A percentile compares a stretch with the other conserved stretches of the same genome.
phyloP scores from a whole-genome alignment of 73 alveolate species.

The Effrenium voratum region DNA sequence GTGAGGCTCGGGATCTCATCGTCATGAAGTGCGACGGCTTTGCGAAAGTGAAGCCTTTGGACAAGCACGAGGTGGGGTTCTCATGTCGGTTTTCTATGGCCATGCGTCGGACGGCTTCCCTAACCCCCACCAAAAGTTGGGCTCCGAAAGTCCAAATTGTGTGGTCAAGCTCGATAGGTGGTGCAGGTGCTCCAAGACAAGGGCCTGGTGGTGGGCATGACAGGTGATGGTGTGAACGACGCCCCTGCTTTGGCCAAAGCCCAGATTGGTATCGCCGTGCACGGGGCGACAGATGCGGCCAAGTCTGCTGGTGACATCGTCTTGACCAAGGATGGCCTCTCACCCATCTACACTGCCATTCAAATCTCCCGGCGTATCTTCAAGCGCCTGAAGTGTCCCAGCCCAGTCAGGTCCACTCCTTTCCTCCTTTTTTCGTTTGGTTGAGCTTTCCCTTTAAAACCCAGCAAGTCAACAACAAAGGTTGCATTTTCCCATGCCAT shows the following conservation, averaged over 20 bases:
- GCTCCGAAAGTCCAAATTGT: too few relatives aligned
- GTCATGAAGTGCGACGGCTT: constrained; percentile 47
- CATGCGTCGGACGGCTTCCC: too few relatives aligned
- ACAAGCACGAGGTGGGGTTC: constrained; percentile 51
- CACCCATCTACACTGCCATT: constrained; percentile 85
- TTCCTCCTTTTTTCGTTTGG: too few relatives aligned
- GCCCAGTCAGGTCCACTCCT: too few relatives aligned
- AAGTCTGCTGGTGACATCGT: constrained; percentile 70
- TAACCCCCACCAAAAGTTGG: too few relatives aligned
- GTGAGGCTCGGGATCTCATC: constrained; percentile 53
- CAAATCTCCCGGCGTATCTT: constrained; percentile 85
- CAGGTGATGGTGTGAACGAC: constrained; percentile 85
- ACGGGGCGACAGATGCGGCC: constrained; percentile 86
- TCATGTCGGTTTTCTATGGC: too few relatives aligned
- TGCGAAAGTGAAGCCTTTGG: constrained; percentile 82
- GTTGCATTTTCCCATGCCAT: too few relatives aligned
- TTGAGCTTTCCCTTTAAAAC: too few relatives aligned
- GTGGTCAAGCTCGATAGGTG: too few relatives aligned
- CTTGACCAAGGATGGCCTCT: constrained; percentile 60
- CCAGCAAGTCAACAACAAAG: too few relatives aligned
- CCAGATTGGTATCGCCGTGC: constrained; percentile 85
- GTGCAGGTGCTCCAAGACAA: constrained; percentile 81
- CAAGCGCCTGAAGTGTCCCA: constrained; percentile 54
- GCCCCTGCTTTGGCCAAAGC: constrained; percentile 87
- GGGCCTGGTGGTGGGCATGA: constrained; percentile 92